These are phyloP conservation scores for Chamaecyparis obtusa DNA, from an alignment of 75 land plant genomes.

Conservation along the genomic window DNA sequence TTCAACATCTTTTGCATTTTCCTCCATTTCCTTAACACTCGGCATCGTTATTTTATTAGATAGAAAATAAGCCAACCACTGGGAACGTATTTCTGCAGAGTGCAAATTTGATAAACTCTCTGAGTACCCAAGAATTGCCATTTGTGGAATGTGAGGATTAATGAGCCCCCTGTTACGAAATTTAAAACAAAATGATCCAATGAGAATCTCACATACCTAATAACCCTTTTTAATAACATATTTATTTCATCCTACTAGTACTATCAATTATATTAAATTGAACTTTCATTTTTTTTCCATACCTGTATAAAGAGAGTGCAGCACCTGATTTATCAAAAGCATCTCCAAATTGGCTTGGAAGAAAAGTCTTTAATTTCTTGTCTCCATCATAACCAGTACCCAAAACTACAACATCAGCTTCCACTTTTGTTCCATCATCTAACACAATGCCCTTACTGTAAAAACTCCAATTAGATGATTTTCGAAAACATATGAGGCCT, in stretches of 20 bases:
- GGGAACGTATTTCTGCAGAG: constrained; percentile 63
- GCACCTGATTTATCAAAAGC: constrained; percentile 30
- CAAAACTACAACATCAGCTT: constrained; percentile 72
- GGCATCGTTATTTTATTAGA: constrained; percentile 52
- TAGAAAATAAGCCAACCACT: constrained; percentile 56
- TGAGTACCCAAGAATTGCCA: constrained; percentile 72
- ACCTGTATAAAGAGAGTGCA: constrained; percentile 49
- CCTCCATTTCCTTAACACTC: constrained; percentile 43
- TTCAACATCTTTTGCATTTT: constrained; percentile 22
- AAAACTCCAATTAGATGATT: constrained; percentile 56
- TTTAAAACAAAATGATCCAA: not conserved
- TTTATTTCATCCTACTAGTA: too few relatives aligned
- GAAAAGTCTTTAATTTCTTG: constrained; percentile 52
- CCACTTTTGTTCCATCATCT: constrained; percentile 49
- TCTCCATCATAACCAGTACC: constrained; percentile 78
- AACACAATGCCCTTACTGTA: constrained; percentile 48
- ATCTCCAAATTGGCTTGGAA: constrained; percentile 37
- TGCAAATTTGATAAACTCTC: constrained; percentile 75
- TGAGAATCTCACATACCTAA: too few relatives aligned
- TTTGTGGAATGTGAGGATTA: constrained; percentile 70
- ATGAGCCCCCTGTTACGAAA: constrained; percentile 79
- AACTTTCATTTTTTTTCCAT: too few relatives aligned
- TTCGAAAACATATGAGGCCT: constrained; percentile 48
- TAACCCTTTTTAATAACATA: too few relatives aligned
- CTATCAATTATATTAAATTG: too few relatives aligned